Evolutionary conservation across 768 basidiomycete species (phyloP), one percentile per base, ranked within the genome.

Genomic region (Kwoniella mangroviensis): DNA sequence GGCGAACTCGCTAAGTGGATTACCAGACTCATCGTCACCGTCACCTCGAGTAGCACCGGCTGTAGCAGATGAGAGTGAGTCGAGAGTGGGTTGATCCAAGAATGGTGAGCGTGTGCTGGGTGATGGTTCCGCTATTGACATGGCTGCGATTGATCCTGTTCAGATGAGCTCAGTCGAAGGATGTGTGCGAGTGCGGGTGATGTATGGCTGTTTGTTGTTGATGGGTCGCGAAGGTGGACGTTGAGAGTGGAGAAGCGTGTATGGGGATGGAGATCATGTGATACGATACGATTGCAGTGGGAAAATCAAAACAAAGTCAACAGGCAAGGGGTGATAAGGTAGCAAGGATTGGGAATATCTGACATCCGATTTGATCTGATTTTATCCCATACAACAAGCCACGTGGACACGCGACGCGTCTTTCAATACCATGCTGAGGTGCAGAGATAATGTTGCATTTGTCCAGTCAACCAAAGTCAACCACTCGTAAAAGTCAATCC

Each of bases 1-100:
- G 11, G 73, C 77, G 49, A 78, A 75, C 19, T 73, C 73, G 15
- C 65, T 72, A 12, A 78, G 57, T 19, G 74, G 76, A 40, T 73
- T 75, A 28, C n/a, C 24, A 54, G 11, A n/a, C 21, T 54, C 53
- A 54, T 54, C 53, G 3, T 54, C 24, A 10, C 60, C 24, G 5
- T 70, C 63, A 15, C 26, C 43, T 5, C 21, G 45, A 17, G 67
- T 43, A 53, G 42, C 65, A 22, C 63, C 54, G 45, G 49, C 40
- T 19, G 70, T 34, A 12, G 61, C 19, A 17, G 42, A 49, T 13
- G 55, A 54, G 3, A 72, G 63, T 26, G 67, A 71, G 67, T 71
- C 64, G 22, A 68, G 40, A 2, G 68, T 70, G 9, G 65, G 45
- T 43, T 52, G 68, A 58, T 76, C 75, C 3, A 76, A 63, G 43